A percentile compares a stretch with the other conserved stretches of the same genome.
Evolutionary conservation across 192 early-diverging fungal species (phyloP).

Genomic region (Backusella circina): DNA sequence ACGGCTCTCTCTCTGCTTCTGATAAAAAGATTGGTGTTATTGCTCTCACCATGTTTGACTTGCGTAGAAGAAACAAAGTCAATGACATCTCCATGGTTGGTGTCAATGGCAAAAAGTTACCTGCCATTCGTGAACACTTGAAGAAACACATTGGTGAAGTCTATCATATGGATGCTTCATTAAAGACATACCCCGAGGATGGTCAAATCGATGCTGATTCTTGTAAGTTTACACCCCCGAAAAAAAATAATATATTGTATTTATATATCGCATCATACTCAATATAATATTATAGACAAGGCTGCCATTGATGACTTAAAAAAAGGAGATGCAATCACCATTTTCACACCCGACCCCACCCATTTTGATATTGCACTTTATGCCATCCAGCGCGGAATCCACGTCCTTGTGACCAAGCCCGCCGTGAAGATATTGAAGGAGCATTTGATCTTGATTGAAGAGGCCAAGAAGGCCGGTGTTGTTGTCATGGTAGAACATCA

Average conservation of each 20-base stretch:
- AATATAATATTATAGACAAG: slow-evolving; percentile 21
- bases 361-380: slow-evolving; percentile 41
- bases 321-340: slow-evolving; percentile 38
- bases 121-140: slow-evolving; percentile 35
- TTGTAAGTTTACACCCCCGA: slow-evolving; percentile 31
- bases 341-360: slow-evolving; percentile 47
- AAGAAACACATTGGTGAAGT: slow-evolving; percentile 20
- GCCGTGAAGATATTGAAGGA: slow-evolving; percentile 39
- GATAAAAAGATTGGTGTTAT: slow-evolving; percentile 44
- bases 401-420: slow-evolving; percentile 43
- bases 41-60: slow-evolving; percentile 38
- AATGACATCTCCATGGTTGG: slow-evolving; percentile 37
- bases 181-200: slow-evolving; percentile 37
- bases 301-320: slow-evolving; percentile 35
- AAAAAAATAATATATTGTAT: not conserved
- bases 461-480: slow-evolving; percentile 35
- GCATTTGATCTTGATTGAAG: slow-evolving; percentile 27
- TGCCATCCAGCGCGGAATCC: slow-evolving; percentile 34
- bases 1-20: slow-evolving; percentile 21
- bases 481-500: slow-evolving; percentile 40
- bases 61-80: slow-evolving; percentile 35
- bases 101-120: slow-evolving; percentile 38
- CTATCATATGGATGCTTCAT: slow-evolving; percentile 31
- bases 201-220: slow-evolving; percentile 37
- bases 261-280: not conserved